Base-by-base conservation (phyloP, 306 rosid species). In the Elaeagnus macrophylla region DNA sequence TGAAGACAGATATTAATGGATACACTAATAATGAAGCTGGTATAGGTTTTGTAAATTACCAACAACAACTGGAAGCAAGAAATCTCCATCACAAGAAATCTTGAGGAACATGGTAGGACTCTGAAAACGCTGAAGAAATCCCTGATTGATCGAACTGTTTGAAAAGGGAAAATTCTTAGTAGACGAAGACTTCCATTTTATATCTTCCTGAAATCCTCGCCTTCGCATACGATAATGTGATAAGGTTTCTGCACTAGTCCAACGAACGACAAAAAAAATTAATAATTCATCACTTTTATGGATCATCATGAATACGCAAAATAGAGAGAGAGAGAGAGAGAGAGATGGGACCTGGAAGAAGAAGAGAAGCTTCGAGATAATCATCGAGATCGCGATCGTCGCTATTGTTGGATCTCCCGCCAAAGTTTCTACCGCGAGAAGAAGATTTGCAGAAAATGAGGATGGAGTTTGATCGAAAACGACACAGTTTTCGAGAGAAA, bases 31-130 rank as follows among this genome's bases (percentile, higher is more conserved):
- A 45, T 15, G 1, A 6, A 45, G 15, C 6, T 45, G 8, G n/a
- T n/a, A 3, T 45, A 7, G 13, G 49, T 17, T 18, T 45, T 37
- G 12, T 14, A 61, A n/a, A 59, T 17, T 77, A 89, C 99, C 99
- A 61, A 84, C 99, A 74, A 84, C 85, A 73, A 93, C 80, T 32
- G 99, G 99, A 40, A 93, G 84, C 71, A 93, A 48, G 73, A 82
- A 87, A 68, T 87, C 95, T 42, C 85, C 99, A 57, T 82, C 89
- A 60, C 96, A 87, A 39, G 95, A 93, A 72, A 88, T 74, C 85
- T 85, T 93, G 53, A 93, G 95, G 68, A 93, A 93, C 59, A 93
- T 81, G 1, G 99, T 93, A 8, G 99, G 96, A 67, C 66, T 76
- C 75, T 77, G 87, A 61, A 93, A 93, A 36, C 82, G 85, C 53